A percentile compares a stretch with the other conserved stretches of the same genome.
These are phyloP conservation scores for Trichoderma reesei DNA, from an alignment of 495 filamentous ascomycete genomes.

Conservation along the genomic window DNA sequence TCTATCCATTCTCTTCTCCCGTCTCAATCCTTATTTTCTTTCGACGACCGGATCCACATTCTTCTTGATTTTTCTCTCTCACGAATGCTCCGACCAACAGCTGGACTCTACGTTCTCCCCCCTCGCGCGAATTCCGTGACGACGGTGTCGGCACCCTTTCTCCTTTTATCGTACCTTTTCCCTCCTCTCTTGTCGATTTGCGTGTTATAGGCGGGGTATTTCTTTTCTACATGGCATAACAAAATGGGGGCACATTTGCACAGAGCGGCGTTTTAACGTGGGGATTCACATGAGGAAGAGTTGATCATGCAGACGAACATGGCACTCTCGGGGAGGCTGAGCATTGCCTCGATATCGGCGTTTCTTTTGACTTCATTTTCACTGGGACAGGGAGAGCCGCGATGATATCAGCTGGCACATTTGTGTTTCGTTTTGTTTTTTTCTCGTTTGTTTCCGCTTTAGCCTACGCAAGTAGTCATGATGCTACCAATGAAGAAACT, in stretches of 20 bases:
- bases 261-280: background rate
- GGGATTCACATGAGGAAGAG: background rate
- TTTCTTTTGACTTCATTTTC: slow-evolving; percentile 6
- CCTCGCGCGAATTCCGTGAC: background rate
- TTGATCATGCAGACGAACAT: background rate
- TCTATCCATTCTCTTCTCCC: background rate
- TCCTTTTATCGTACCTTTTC: too few species aligned
- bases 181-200: background rate
- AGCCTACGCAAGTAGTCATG: slow-evolving; percentile 5
- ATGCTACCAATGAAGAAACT: slow-evolving; percentile 6
- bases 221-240: slow-evolving; percentile 4
- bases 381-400: slow-evolving; percentile 3
- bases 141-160: background rate
- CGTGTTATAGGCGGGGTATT: background rate
- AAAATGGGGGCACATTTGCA: slow-evolving; percentile 6
- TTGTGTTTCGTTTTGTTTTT: background rate
- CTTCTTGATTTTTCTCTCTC: background rate
- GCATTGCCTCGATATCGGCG: background rate
- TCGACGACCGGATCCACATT: background rate
- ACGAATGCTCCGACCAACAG: background rate
- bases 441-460: too few species aligned
- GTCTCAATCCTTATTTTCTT: background rate
- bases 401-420: background rate
- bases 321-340: background rate
- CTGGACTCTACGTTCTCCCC: background rate